Base-by-base conservation (phyloP, 108 stramenopile genomes). In the Nannochloropsis oceanica region DNA sequence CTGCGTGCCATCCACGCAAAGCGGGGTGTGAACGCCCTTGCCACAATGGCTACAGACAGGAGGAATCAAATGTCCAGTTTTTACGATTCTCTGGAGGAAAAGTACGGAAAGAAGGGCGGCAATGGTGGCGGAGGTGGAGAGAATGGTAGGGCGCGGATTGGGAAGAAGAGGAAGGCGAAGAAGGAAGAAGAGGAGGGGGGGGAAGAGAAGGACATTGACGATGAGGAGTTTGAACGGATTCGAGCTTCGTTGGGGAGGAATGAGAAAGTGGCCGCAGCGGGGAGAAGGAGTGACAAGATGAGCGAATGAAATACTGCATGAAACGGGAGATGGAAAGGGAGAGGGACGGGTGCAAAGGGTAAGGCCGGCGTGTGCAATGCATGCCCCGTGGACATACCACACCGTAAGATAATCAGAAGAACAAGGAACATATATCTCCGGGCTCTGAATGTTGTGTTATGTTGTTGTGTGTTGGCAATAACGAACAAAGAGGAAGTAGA, bases 171-270 rank as follows among this genome's bases (percentile, higher is more conserved):
- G 81, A 14, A 27, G 43, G 24, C 44, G 27, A 44, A 59, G 24
- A 11, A 25, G 22, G 82, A 43, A 43, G 81, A 73, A 26, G 43
- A 13, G 22, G 42, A 59, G 20, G 25, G 46, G 34, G 59, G 27
- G 10, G 82, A 79, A 13, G 13, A 22, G 25, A 8, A 25, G 25
- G 80, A 80, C 82, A 82, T 86, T 9, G 86, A 86, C 73, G 86
- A 86, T 43, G 86, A 27, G 25, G 86, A 86, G 50, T 86, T 86
- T 79, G 86, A 86, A 9, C 86, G 86, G 42, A 82, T 86, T 43
- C 86, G 81, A 42, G 82, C 13, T 42, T 24, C 42, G 25, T 42
- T 86, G 42, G 18, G 59, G 22, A 73, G n/a, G n/a, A 73, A 73
- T 7, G 5, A 34, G 34, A 73, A 73, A 73, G 59, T 73, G 59